Percentiles rank a stretch among this genome's conserved stretches.
phyloP scores from a whole-genome alignment of 2,329 filamentous ascomycete species.

The Diaporthe destruens region DNA sequence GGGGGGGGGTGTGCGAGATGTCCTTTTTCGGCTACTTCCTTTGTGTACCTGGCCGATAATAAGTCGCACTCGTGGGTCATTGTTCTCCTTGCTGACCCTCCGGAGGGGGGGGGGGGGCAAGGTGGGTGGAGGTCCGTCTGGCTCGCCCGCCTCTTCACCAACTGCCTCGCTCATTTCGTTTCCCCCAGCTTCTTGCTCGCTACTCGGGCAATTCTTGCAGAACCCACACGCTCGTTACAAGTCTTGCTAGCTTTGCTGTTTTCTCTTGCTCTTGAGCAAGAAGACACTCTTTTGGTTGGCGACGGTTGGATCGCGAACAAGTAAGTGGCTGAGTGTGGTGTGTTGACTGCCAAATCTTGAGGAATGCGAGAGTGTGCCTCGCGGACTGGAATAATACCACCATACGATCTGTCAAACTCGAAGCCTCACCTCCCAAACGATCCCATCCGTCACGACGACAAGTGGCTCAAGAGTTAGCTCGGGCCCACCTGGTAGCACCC shows the following conservation, averaged over 20 bases:
- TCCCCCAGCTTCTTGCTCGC: conserved; percentile 8
- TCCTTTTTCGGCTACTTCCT: conserved; percentile 33
- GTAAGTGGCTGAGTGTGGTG: conserved; percentile 13
- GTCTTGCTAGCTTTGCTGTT: conserved; percentile 3
- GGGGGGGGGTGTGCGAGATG: conserved; percentile 4
- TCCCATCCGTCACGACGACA: conserved; percentile 18
- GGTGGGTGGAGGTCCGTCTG: too few relatives aligned
- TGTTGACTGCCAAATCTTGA: conserved; percentile 28
- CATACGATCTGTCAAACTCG: conserved; percentile 18
- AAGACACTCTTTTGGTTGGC: conserved; percentile 36
- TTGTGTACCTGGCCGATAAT: conserved; percentile 18
- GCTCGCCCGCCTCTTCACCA: conserved; percentile 25
- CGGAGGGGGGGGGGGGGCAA: too few relatives aligned
- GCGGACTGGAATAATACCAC: conserved; percentile 35
- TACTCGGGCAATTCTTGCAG: conserved; percentile 34
- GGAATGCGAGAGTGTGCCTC: conserved; percentile 38
- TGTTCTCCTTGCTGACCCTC: conserved; percentile 26
- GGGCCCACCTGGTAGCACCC: conserved; percentile 30
- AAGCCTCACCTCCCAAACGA: conserved; percentile 27
- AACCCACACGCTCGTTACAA: conserved; percentile 21
- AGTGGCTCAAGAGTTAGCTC: not conserved
- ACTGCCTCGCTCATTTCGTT: conserved; percentile 34
- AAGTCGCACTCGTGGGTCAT: conserved; percentile 4
- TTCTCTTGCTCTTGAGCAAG: conserved; percentile 35
- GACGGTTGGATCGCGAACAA: conserved; percentile 13